These are phyloP conservation scores for Spirogloea muscicola DNA, from an alignment of 139 green algal genomes.

Conservation along the genomic window DNA sequence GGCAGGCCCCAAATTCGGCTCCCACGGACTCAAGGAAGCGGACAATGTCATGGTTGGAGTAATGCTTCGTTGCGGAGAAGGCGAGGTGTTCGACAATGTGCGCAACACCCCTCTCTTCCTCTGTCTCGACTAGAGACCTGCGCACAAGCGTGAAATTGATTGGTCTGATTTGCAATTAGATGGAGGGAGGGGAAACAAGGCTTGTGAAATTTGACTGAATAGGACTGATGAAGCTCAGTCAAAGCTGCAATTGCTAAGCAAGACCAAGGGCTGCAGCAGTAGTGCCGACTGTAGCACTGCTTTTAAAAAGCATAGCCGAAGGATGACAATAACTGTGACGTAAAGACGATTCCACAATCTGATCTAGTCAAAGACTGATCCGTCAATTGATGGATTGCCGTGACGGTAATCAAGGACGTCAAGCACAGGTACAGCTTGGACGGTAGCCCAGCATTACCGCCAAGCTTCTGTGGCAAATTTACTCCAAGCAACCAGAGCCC, in stretches of 20 bases:
- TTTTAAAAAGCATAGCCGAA: no score
- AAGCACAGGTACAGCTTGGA: not conserved
- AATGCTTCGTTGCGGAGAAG: conserved; percentile 77
- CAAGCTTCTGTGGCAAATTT: not conserved
- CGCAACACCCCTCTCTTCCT: conserved; percentile 66
- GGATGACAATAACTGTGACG: no score
- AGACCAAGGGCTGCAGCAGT: no score
- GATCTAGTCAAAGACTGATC: no score
- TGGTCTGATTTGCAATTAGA: no score
- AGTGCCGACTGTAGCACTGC: no score
- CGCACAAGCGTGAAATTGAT: no score
- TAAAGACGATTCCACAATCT: no score
- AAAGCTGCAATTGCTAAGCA: no score
- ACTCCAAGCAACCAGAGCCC: not conserved
- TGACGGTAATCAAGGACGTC: not conserved
- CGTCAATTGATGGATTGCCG: not conserved
- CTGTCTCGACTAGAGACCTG: conserved; percentile 62
- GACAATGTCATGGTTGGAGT: conserved; percentile 76
- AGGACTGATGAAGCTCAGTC: not conserved
- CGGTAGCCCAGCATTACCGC: not conserved
- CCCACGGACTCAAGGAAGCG: conserved; percentile 80
- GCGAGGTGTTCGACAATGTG: conserved; percentile 88
- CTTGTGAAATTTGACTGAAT: not conserved
- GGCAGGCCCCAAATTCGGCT: conserved; percentile 76
- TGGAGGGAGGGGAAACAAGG: not conserved